Conservation (phyloP, 331 rosid genomes). For the Quercus phellos region DNA sequence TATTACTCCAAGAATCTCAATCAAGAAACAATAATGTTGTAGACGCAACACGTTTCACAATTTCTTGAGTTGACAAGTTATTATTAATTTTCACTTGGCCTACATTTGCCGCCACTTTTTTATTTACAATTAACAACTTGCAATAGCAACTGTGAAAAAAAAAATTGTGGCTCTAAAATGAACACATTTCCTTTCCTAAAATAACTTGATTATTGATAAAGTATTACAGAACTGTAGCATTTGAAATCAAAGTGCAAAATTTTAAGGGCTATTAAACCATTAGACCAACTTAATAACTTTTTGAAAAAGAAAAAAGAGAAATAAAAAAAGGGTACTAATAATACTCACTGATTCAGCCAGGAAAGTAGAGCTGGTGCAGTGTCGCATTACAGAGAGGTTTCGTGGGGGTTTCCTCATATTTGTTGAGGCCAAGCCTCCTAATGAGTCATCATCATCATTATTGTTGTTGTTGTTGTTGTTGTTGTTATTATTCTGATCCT, state of each 20-base stretch:
- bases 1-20: background rate
- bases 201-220: background rate
- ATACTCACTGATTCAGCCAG: constrained; percentile 51
- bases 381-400: constrained; percentile 46
- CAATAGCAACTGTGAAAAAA: too few relatives aligned
- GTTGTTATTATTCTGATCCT: constrained; percentile 25
- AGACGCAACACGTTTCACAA: too few relatives aligned
- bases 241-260: background rate
- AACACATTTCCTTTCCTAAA: background rate
- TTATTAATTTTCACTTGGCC: too few relatives aligned
- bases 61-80: too few relatives aligned
- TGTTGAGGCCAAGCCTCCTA: constrained; percentile 33
- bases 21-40: background rate
- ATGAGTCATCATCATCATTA: constrained; percentile 19
- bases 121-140: too few relatives aligned
- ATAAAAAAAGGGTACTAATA: background rate
- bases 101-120: too few relatives aligned
- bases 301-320: background rate
- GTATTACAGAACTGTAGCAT: background rate
- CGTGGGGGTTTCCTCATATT: constrained; percentile 54
- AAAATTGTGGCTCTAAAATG: background rate
- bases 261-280: background rate
- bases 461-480: too few relatives aligned
- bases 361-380: constrained; percentile 53
- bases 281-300: background rate